phyloP scores from a whole-genome alignment of 2,329 filamentous ascomycete genomes.

The Trichoderma afroharzianum region DNA sequence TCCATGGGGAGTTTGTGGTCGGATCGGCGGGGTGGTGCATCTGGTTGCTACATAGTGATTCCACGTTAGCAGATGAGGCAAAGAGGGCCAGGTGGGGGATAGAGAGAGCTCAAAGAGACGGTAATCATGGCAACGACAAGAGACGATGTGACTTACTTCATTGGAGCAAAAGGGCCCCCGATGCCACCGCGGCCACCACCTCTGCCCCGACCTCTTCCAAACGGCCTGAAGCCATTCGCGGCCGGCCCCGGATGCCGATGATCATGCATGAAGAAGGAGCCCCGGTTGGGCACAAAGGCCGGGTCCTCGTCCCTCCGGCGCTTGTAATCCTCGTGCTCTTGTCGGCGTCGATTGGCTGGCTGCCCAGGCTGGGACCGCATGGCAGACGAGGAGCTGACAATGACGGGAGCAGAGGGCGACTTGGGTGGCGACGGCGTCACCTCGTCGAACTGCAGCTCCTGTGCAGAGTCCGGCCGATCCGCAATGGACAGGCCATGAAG shows the following conservation, averaged over 20 bases:
- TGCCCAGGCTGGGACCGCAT: constrained; percentile 49
- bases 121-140: not conserved
- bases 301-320: constrained; percentile 85
- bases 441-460: constrained; percentile 49
- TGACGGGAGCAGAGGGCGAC: constrained; percentile 45
- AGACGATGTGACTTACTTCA: constrained; percentile 52
- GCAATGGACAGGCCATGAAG: constrained; percentile 50
- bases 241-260: constrained; percentile 75
- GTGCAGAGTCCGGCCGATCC: constrained; percentile 38
- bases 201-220: constrained; percentile 63
- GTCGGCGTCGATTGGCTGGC: constrained; percentile 66
- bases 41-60: constrained; percentile 27
- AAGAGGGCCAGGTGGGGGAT: not conserved
- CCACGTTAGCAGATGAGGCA: constrained; percentile 25
- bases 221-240: constrained; percentile 73
- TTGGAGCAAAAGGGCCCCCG: constrained; percentile 55
- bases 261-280: constrained; percentile 97
- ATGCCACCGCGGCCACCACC: constrained; percentile 57
- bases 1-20: constrained; percentile 73
- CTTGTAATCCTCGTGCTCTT: constrained; percentile 88
- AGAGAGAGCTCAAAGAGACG: not conserved
- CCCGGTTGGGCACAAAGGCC: constrained; percentile 88
- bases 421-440: constrained; percentile 37
- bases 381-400: constrained; percentile 53
- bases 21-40: constrained; percentile 52